A percentile compares a stretch with the other conserved stretches of the same genome.
Evolutionary conservation across 2,329 filamentous ascomycete genomes (phyloP).

Genomic region (Trichoderma sp.): DNA sequence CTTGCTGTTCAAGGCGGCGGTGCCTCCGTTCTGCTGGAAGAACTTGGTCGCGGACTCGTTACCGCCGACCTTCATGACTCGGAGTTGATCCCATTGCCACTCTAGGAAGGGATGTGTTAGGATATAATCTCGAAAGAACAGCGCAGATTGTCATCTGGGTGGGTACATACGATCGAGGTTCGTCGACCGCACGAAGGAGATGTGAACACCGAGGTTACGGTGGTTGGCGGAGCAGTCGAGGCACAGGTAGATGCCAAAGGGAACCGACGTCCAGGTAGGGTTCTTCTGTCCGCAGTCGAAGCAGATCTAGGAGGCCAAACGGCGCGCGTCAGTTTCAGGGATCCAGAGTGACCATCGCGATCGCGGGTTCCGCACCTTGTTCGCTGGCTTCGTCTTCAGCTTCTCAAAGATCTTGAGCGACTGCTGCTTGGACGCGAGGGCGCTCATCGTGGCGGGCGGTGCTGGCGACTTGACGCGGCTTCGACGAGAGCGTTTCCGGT

Average conservation of each 20-base stretch:
- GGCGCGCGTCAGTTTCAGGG: slow-evolving; percentile 1
- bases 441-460: slow-evolving; percentile 56
- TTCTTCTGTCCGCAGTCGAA: slow-evolving; percentile 98
- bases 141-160: neutral
- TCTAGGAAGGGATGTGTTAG: slow-evolving; percentile 50
- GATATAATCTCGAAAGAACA: slow-evolving; percentile 27
- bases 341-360: neutral
- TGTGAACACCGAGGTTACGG: slow-evolving; percentile 96
- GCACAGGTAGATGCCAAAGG: slow-evolving; percentile 96
- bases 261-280: slow-evolving; percentile 96
- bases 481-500: neutral
- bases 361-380: slow-evolving; percentile 68
- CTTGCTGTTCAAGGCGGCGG: slow-evolving; percentile 91
- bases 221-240: slow-evolving; percentile 97
- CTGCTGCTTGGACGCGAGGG: slow-evolving; percentile 84
- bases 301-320: slow-evolving; percentile 67
- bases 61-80: slow-evolving; percentile 96
- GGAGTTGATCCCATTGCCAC: slow-evolving; percentile 99
- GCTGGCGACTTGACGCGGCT: neutral
- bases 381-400: slow-evolving; percentile 88
- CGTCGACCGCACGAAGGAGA: slow-evolving; percentile 97
- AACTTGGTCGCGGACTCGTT: slow-evolving; percentile 98
- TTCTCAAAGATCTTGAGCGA: slow-evolving; percentile 98
- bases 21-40: slow-evolving; percentile 95
- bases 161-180: slow-evolving; percentile 87